Evolutionary conservation across 169 alveolate species (phyloP), one percentile per base, ranked within the genome.

Genomic region (Cryptosporidium parvum): DNA sequence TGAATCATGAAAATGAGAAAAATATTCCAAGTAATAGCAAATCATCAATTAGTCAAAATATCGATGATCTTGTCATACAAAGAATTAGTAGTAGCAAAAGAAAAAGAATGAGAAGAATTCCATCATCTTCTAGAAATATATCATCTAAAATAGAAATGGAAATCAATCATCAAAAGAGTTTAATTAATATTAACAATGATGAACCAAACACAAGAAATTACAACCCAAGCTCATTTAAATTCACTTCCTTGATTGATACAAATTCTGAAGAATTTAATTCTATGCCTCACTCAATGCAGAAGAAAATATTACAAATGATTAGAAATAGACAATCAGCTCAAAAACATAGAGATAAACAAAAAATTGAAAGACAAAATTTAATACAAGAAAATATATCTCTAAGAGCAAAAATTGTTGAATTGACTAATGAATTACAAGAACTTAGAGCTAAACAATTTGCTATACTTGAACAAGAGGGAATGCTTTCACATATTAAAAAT

Each of bases 301-400:
- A 65, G 65, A 80, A 80, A 16, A 45, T 80, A 59, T 29, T 80
- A n/a, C 89, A 80, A 80, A 80, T 80, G 89, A 62, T 80, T 7
- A 80, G 89, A 42, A 80, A 80, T n/a, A 80, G 89, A 18, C 89
- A 80, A 45, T 80, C 89, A n/a, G 89, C 89, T 4, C 89, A 80
- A 45, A 80, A 80, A 37, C 89, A 80, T 61, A 37, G 89, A 23
- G 89, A 80, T 42, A 80, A 80, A 48, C 89, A 80, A 65, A 80
- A 80, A 29, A 80, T 80, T 37, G 89, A 80, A 29, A 80, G 89
- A 18, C 89, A 80, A 29, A 59, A 80, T 62, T 48, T 80, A 44
- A 80, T 59, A 29, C 80, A 80, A 18, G 89, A 80, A 42, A 80
- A 80, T 65, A 80, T 80, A 8, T 21, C 80, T 16, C 18, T 80